These are phyloP conservation scores for Gossypium longicalyx DNA, from an alignment of 345 rosid species.

Conservation along the genomic window DNA sequence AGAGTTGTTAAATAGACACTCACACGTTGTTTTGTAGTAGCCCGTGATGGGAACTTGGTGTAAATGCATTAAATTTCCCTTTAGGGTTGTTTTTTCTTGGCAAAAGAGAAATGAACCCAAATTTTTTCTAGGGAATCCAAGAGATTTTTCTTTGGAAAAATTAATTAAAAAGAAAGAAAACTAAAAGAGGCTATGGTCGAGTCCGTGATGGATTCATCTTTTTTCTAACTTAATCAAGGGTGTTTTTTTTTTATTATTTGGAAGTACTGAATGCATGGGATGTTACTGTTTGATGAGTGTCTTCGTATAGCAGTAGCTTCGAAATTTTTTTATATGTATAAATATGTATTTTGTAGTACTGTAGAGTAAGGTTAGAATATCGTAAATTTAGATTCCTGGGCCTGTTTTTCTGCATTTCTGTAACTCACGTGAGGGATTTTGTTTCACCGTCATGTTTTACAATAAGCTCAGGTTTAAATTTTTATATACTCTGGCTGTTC, in stretches of 20 bases:
- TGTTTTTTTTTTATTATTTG: neutral
- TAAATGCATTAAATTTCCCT: constrained; percentile 4
- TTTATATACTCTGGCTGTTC: neutral
- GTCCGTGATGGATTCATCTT: constrained; percentile 12
- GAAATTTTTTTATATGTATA: neutral
- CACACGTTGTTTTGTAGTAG: constrained; percentile 40
- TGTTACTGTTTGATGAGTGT: neutral
- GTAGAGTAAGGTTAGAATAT: neutral
- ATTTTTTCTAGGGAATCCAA: neutral
- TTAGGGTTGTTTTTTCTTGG: constrained; percentile 5
- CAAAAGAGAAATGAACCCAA: neutral
- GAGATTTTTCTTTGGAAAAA: neutral
- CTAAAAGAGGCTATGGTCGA: neutral
- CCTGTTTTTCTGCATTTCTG: neutral
- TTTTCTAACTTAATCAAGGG: neutral
- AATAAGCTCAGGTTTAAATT: no score
- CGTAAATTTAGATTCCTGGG: neutral
- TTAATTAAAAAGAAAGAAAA: neutral
- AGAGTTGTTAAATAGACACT: neutral
- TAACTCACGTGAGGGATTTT: constrained; percentile 1
- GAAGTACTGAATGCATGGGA: neutral
- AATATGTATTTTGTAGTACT: neutral
- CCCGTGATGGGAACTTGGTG: constrained; percentile 41
- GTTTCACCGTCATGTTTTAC: neutral
- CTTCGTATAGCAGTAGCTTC: neutral